Evolutionary conservation across 2,329 filamentous ascomycete genomes (phyloP).

Genomic region (Phaeosphaeria sp.): DNA sequence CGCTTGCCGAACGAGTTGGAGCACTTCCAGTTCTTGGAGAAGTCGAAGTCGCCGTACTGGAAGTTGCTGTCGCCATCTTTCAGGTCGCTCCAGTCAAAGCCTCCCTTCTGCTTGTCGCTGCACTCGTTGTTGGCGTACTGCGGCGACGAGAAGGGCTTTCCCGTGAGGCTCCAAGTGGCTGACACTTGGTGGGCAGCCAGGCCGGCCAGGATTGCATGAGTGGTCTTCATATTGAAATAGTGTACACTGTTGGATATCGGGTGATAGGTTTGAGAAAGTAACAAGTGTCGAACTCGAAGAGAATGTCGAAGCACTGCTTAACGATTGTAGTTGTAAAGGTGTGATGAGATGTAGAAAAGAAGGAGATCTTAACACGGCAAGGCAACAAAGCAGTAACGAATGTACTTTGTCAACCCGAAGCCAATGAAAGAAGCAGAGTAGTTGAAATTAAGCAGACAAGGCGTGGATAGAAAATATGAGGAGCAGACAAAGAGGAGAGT

Average conservation of each 20-base stretch:
- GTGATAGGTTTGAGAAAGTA: slow-evolving; percentile 13
- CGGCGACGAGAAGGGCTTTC: slow-evolving; percentile 68
- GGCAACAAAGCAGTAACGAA: slow-evolving; percentile 46
- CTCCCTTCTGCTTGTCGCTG: slow-evolving; percentile 69
- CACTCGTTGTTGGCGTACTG: slow-evolving; percentile 80
- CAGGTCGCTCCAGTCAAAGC: slow-evolving; percentile 76
- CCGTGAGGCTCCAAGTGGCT: slow-evolving; percentile 58
- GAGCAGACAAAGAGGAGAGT: slow-evolving; percentile 26
- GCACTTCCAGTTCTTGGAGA: slow-evolving; percentile 71
- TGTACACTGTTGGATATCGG: background rate
- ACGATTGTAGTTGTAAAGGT: slow-evolving; percentile 26
- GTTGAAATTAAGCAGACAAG: slow-evolving; percentile 24
- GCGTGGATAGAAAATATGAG: slow-evolving; percentile 13
- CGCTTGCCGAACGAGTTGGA: slow-evolving; percentile 66
- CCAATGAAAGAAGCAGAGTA: slow-evolving; percentile 23
- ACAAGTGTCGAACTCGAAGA: slow-evolving; percentile 11
- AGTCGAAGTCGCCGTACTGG: slow-evolving; percentile 72
- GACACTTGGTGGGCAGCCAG: slow-evolving; percentile 54
- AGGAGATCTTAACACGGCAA: slow-evolving; percentile 35
- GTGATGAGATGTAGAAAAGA: slow-evolving; percentile 25
- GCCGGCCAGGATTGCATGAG: slow-evolving; percentile 54
- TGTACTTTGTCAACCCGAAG: slow-evolving; percentile 41
- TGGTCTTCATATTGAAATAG: slow-evolving; percentile 51
- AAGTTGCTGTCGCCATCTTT: slow-evolving; percentile 56
- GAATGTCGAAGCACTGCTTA: slow-evolving; percentile 28